Evolutionary conservation across 169 alveolate genomes (phyloP).

Genomic region (Eimeria acervulina): DNA sequence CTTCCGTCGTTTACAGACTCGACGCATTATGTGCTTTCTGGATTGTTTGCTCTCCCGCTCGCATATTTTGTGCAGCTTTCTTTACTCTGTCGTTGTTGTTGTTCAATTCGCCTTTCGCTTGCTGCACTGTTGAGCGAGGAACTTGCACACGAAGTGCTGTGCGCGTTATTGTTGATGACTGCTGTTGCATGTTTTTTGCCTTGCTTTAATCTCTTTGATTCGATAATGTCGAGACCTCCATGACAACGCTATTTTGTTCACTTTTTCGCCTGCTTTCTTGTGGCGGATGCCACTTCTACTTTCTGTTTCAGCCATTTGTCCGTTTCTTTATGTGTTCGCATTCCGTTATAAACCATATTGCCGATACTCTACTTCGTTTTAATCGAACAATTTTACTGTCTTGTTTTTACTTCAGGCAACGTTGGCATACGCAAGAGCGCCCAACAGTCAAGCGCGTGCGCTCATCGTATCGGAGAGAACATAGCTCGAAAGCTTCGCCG

Average conservation of each 20-base stretch:
- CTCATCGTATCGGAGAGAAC: conserved; percentile 93
- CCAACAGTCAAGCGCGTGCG: conserved; percentile 91
- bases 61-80: background rate
- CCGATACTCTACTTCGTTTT: background rate
- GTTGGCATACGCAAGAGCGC: conserved; percentile 91
- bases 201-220: background rate
- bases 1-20: background rate
- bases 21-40: background rate
- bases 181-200: background rate
- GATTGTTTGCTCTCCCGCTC: background rate
- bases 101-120: background rate
- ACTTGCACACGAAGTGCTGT: background rate
- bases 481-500: conserved; percentile 93
- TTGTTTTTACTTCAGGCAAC: conserved; percentile 88
- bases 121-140: background rate
- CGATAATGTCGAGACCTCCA: background rate
- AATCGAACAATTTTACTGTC: background rate
- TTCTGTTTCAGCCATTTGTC: background rate
- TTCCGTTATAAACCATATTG: background rate
- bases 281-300: conserved; percentile 47
- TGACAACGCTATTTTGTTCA: background rate
- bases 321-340: background rate
- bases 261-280: conserved; percentile 54
- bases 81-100: background rate
- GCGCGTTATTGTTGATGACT: background rate